A percentile compares a stretch with the other conserved stretches of the same genome.
Conservation (phyloP, 352 stramenopile species). For the Saprolegnia parasitica region DNA sequence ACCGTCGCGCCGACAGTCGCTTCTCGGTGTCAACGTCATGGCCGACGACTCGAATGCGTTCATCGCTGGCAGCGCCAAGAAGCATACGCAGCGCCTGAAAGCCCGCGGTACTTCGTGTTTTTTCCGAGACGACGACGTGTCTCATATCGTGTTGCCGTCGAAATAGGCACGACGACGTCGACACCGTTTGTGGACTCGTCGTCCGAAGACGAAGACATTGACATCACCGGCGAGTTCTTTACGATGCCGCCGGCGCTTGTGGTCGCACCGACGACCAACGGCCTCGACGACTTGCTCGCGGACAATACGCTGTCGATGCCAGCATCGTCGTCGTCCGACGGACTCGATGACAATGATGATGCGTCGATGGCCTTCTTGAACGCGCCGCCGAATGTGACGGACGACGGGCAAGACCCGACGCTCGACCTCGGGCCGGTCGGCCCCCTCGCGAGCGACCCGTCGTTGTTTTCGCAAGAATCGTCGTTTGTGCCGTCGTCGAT, state of each 20-base stretch:
- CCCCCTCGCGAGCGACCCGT: slow-evolving; percentile 4
- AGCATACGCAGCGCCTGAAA: background rate
- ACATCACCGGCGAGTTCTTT: slow-evolving; percentile 79
- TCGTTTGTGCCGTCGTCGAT: slow-evolving; percentile 7
- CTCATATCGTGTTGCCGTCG: background rate
- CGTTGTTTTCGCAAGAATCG: slow-evolving; percentile 12
- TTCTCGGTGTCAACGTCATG: slow-evolving; percentile 29
- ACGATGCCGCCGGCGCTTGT: slow-evolving; percentile 34
- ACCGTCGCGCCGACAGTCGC: slow-evolving; percentile 15
- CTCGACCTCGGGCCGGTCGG: slow-evolving; percentile 34
- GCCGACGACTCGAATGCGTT: slow-evolving; percentile 15
- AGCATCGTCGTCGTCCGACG: slow-evolving; percentile 17
- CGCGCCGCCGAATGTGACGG: background rate
- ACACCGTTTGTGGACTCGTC: slow-evolving; percentile 37
- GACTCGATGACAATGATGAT: no score
- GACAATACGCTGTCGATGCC: slow-evolving; percentile 15
- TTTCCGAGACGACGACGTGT: background rate
- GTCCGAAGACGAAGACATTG: slow-evolving; percentile 79
- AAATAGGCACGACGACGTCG: background rate
- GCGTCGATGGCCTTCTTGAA: background rate
- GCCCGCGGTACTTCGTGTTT: background rate
- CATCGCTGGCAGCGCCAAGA: slow-evolving; percentile 23
- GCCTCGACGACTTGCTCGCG: slow-evolving; percentile 22
- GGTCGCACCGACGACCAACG: slow-evolving; percentile 21
- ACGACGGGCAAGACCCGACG: slow-evolving; percentile 40